These are phyloP conservation scores for Cercis canadensis DNA, from an alignment of 306 rosid genomes.

Conservation along the genomic window DNA sequence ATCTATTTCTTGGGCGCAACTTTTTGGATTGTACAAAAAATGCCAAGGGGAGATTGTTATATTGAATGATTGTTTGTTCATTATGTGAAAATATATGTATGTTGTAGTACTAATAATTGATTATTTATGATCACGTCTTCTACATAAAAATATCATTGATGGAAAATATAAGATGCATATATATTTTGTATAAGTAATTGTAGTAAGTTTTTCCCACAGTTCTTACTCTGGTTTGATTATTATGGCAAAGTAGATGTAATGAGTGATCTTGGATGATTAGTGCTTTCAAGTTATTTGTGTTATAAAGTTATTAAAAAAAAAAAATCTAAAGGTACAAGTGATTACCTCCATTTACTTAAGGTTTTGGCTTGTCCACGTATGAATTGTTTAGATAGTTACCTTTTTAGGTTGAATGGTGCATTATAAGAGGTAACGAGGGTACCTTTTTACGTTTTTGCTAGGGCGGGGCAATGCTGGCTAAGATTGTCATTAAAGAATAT, in stretches of 20 bases:
- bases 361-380: too few relatives aligned
- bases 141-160: not conserved
- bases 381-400: not conserved
- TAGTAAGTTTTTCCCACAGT: too few relatives aligned
- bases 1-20: too few relatives aligned
- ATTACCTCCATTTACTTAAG: too few relatives aligned
- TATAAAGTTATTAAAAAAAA: too few relatives aligned
- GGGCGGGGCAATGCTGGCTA: not conserved
- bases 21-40: not conserved
- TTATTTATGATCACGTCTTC: conserved; percentile 18
- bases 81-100: not conserved
- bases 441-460: not conserved
- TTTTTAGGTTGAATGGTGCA: not conserved
- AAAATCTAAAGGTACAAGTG: not conserved
- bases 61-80: not conserved
- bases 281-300: not conserved
- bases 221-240: too few relatives aligned
- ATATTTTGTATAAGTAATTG: too few relatives aligned
- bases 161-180: too few relatives aligned
- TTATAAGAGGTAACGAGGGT: too few relatives aligned
- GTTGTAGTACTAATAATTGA: not conserved
- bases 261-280: not conserved
- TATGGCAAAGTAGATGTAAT: too few relatives aligned
- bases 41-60: not conserved
- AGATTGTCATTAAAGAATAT: too few relatives aligned